Conservation (phyloP, 139 green algal genomes). For the Chlamydomonas asymmetrica region DNA sequence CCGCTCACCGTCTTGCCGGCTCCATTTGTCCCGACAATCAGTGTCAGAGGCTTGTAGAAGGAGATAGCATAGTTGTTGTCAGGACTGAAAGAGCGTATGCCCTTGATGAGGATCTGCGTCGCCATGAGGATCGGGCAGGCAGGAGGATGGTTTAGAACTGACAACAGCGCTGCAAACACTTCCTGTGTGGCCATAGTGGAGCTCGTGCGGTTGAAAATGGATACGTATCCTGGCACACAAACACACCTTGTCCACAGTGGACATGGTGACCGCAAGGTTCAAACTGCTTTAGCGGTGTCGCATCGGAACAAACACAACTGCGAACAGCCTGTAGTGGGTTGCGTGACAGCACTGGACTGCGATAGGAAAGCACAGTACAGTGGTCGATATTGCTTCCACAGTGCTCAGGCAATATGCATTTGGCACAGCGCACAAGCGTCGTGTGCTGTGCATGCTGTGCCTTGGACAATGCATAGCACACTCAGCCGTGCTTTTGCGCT, state of each 20-base stretch:
- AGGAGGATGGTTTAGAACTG: background rate
- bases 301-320: background rate
- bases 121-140: background rate
- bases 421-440: too few relatives aligned
- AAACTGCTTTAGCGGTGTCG: background rate
- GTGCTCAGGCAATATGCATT: too few relatives aligned
- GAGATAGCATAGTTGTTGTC: slow-evolving; percentile 87
- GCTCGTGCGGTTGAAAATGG: too few relatives aligned
- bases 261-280: slow-evolving; percentile 34
- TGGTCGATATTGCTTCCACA: too few relatives aligned
- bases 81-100: slow-evolving; percentile 93
- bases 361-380: too few relatives aligned
- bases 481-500: too few relatives aligned
- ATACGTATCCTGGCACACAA: background rate
- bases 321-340: too few relatives aligned
- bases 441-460: too few relatives aligned
- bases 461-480: too few relatives aligned
- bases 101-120: slow-evolving; percentile 93
- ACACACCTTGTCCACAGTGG: slow-evolving; percentile 54
- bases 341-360: too few relatives aligned
- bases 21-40: slow-evolving; percentile 97
- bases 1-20: slow-evolving; percentile 92
- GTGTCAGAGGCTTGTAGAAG: slow-evolving; percentile 94
- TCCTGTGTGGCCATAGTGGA: background rate
- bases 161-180: background rate